Evolutionary conservation across 306 rosid species (phyloP).

Genomic region (Dryas drummondii): DNA sequence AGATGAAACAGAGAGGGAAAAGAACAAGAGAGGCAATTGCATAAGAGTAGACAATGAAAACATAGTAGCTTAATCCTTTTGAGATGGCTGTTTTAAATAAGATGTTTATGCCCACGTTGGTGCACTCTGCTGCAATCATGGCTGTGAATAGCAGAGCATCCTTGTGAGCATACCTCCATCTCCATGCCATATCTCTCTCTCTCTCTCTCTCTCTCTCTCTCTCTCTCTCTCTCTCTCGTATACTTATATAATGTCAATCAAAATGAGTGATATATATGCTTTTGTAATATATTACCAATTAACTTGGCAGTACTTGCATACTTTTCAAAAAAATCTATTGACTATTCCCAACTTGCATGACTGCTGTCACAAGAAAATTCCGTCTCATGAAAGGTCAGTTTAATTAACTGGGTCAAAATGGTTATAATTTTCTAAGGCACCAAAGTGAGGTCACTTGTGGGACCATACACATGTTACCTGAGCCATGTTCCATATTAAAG

Average conservation of each 20-base stretch:
- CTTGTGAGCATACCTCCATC: constrained; percentile 20
- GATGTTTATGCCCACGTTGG: constrained; percentile 43
- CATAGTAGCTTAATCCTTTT: constrained; percentile 51
- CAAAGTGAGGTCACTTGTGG: background rate
- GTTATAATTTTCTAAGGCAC: background rate
- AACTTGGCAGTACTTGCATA: too few relatives aligned
- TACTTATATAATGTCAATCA: background rate
- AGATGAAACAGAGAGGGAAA: constrained; percentile 44
- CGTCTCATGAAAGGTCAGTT: background rate
- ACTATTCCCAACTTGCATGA: too few relatives aligned
- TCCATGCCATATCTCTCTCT: constrained; percentile 29
- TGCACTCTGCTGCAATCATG: constrained; percentile 47
- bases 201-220: constrained; percentile 24
- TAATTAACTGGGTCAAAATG: background rate
- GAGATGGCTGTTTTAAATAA: constrained; percentile 59
- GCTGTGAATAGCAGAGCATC: constrained; percentile 49
- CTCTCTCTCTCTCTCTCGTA: background rate
- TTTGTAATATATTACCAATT: too few relatives aligned
- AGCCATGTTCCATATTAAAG: constrained; percentile 41
- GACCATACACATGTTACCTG: constrained; percentile 27
- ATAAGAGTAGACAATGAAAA: constrained; percentile 48
- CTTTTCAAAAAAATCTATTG: background rate
- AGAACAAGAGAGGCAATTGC: constrained; percentile 44
- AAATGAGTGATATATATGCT: too few relatives aligned
- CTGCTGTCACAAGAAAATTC: background rate